Base-by-base conservation (phyloP, 2,329 filamentous ascomycete genomes). In the Arthrinium puccinioides region DNA sequence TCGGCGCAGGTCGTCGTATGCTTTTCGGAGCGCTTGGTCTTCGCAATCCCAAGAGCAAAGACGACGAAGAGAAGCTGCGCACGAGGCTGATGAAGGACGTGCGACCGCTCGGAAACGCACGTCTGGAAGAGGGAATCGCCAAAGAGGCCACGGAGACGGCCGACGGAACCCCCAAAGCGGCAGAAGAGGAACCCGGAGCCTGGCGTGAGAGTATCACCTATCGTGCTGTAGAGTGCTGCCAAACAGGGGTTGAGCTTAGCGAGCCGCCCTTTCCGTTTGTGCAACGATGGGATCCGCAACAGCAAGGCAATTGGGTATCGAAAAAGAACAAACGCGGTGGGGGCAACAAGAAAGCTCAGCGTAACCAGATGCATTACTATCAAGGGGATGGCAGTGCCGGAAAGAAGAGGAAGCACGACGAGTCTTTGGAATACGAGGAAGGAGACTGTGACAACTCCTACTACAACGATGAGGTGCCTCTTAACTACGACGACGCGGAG, bases 221-320 rank as follows among this genome's bases (percentile, higher is more conserved):
- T 43, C 74, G 76, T 18, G 89, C 87, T 16, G 85, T 94, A 1
- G 90, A 97, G 57, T 96, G 89, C 59, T 77, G 79, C 44, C 72
- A 84, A n/a, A 74, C 84, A 21, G 74, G 70, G 5, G 63, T 87
- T 26, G 64, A 73, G 21, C 67, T 94, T 31, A 84, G 75, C 37
- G 74, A 85, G 23, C 89, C 90, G 0, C 86, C 89, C 0, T 96
- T 94, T 52, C 89, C 89, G 0, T 96, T 96, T 57, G 69, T 84
- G 13, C 88, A 96, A 57, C 76, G 85, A 32, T 96, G 89, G 90
- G 87, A 94, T 58, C 73, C 76, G 4, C 82, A 87, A 43, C 84
- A 89, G 50, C 71, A 75, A 56, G 46, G 50, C 23, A 44, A 44
- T 13, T 63, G 64, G 45, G 61, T 51, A 35, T 55, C 56, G 3